Evolutionary conservation across 352 stramenopile species (phyloP).

Genomic region (Achlya hypogyna): DNA sequence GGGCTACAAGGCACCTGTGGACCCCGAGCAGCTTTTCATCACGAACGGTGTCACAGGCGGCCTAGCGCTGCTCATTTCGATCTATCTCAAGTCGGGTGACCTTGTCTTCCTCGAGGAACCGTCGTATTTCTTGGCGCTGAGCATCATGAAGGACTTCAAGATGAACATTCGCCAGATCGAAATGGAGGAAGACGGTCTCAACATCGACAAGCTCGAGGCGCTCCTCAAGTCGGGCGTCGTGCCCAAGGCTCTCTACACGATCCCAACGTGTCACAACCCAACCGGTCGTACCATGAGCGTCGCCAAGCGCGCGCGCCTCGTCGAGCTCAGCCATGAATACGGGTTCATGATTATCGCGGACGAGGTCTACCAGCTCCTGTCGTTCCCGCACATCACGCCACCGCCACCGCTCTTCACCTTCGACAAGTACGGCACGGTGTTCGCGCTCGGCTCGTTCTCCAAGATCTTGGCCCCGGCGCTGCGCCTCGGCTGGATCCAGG

Average conservation of each 20-base stretch:
- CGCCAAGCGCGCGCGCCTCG: constrained; percentile 59
- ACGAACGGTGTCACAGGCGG: constrained; percentile 88
- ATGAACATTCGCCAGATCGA: constrained; percentile 67
- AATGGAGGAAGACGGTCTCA: constrained; percentile 57
- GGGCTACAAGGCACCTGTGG: constrained; percentile 50
- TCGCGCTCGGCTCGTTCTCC: constrained; percentile 91
- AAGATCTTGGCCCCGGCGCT: constrained; percentile 91
- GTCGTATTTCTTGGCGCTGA: constrained; percentile 88
- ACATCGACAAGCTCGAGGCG: constrained; percentile 68
- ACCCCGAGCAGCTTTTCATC: constrained; percentile 62
- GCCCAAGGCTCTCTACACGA: constrained; percentile 88
- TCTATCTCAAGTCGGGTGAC: constrained; percentile 65
- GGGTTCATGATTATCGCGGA: constrained; percentile 85
- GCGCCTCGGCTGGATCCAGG: constrained; percentile 75
- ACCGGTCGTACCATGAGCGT: constrained; percentile 70
- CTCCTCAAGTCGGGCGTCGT: constrained; percentile 44
- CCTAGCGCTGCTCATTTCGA: constrained; percentile 78
- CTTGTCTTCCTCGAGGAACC: constrained; percentile 86
- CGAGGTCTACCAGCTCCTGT: constrained; percentile 92
- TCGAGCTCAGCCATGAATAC: constrained; percentile 69
- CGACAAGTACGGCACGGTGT: constrained; percentile 46
- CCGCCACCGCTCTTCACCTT: constrained; percentile 56
- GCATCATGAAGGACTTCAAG: constrained; percentile 87
- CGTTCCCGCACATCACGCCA: constrained; percentile 37
- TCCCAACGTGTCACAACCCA: constrained; percentile 92